Conservation (phyloP, 2,329 filamentous ascomycete genomes). For the Nothophoma quercina region DNA sequence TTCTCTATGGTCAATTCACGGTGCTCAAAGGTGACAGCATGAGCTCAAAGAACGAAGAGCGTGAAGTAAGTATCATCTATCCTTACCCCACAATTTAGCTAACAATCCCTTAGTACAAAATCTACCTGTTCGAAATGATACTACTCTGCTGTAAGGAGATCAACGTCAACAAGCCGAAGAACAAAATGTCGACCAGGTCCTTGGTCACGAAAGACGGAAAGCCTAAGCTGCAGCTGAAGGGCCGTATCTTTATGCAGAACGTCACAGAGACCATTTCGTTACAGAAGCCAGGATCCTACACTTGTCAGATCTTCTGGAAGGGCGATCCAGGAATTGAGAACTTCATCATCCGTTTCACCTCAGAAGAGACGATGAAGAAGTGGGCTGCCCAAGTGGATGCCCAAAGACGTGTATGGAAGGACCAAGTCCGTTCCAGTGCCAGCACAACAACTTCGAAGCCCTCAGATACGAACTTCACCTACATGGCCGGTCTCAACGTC, state of each 20-base stretch:
- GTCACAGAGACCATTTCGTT: conserved; percentile 93
- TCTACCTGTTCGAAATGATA: conserved; percentile 96
- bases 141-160: conserved; percentile 96
- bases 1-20: conserved; percentile 88
- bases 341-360: conserved; percentile 91
- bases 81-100: neutral
- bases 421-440: conserved; percentile 60
- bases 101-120: conserved; percentile 76
- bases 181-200: conserved; percentile 73
- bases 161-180: conserved; percentile 80
- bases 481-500: conserved; percentile 74
- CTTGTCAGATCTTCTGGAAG: conserved; percentile 98
- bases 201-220: conserved; percentile 76
- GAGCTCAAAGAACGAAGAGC: conserved; percentile 81
- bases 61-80: conserved; percentile 70
- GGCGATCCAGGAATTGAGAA: conserved; percentile 95
- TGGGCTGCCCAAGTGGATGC: conserved; percentile 83
- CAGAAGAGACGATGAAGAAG: conserved; percentile 91
- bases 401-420: conserved; percentile 67
- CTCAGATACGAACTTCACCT: conserved; percentile 78
- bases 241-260: conserved; percentile 98
- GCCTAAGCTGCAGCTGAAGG: conserved; percentile 84
- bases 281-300: conserved; percentile 88
- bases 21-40: conserved; percentile 83
- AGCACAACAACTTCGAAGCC: conserved; percentile 59